Evolutionary conservation across 805 yeast genomes (phyloP).

Genomic region (Metschnikowia cerradonensis): DNA sequence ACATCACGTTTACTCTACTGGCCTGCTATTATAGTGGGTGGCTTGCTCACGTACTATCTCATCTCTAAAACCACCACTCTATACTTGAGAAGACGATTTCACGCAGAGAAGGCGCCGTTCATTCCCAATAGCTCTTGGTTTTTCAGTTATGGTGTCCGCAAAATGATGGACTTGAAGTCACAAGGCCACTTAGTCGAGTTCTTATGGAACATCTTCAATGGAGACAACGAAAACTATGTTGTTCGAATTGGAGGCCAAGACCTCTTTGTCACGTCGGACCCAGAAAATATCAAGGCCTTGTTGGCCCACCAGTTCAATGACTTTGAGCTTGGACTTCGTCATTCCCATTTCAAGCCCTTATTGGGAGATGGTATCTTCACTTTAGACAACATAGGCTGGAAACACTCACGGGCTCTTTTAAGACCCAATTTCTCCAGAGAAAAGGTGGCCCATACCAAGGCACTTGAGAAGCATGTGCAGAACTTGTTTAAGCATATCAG

Average conservation of each 20-base stretch:
- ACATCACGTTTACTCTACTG: neutral
- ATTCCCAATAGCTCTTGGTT: slow-evolving; percentile 1
- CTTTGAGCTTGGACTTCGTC: slow-evolving; percentile 32
- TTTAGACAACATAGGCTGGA: slow-evolving; percentile 38
- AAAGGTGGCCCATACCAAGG: slow-evolving; percentile 32
- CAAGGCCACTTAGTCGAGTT: slow-evolving; percentile 8
- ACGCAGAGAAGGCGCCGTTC: neutral
- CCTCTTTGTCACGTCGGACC: slow-evolving; percentile 24
- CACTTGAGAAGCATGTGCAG: slow-evolving; percentile 32
- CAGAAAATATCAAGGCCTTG: slow-evolving; percentile 36
- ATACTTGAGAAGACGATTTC: neutral
- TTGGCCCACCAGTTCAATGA: slow-evolving; percentile 38
- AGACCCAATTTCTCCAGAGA: slow-evolving; percentile 39
- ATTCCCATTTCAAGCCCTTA: slow-evolving; percentile 28
- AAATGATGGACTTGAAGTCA: slow-evolving; percentile 2
- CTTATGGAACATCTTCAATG: slow-evolving; percentile 8
- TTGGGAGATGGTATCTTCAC: slow-evolving; percentile 39
- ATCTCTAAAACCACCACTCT: neutral
- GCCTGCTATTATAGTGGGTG: neutral
- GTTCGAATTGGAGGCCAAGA: slow-evolving; percentile 6
- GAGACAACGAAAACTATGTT: slow-evolving; percentile 7
- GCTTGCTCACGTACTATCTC: neutral
- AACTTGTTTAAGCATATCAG: slow-evolving; percentile 23
- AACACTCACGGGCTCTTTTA: slow-evolving; percentile 33
- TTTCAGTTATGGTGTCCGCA: neutral